Percentiles rank a stretch among this genome's conserved stretches.
These are phyloP conservation scores for Meira miltonrushii DNA, from an alignment of 1,284 basidiomycete genomes.

Conservation along the genomic window DNA sequence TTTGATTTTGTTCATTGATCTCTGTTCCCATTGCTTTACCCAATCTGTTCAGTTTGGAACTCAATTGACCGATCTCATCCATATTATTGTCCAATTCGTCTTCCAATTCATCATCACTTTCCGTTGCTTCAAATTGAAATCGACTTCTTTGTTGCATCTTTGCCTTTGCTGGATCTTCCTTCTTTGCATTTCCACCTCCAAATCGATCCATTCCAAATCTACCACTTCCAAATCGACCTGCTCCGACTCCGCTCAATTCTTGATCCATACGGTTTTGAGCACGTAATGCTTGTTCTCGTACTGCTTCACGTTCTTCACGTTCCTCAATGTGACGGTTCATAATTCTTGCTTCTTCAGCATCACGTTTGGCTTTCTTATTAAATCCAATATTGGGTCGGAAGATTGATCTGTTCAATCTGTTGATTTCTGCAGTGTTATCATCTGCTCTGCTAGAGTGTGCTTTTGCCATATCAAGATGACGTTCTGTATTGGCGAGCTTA, in stretches of 20 bases:
- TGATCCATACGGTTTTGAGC: conserved; percentile 78
- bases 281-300: conserved; percentile 64
- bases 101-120: conserved; percentile 83
- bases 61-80: conserved; percentile 76
- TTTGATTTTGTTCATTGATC: conserved; percentile 43
- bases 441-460: conserved; percentile 80
- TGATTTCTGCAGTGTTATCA: conserved; percentile 89
- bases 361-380: conserved; percentile 70
- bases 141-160: conserved; percentile 65
- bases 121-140: conserved; percentile 91
- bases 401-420: conserved; percentile 87
- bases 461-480: conserved; percentile 89
- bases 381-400: conserved; percentile 62
- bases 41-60: conserved; percentile 76
- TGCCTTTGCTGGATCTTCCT: conserved; percentile 53
- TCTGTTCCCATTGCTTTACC: conserved; percentile 70
- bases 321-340: conserved; percentile 84
- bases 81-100: conserved; percentile 81
- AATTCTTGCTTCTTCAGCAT: conserved; percentile 82
- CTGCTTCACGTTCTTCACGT: conserved; percentile 63
- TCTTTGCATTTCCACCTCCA: conserved; percentile 55
- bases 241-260: conserved; percentile 56
- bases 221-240: conserved; percentile 30
- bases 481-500: conserved; percentile 83
- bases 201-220: conserved; percentile 39